Conservation (phyloP, 23 red algal species). For the Gracilaria gracilis region DNA sequence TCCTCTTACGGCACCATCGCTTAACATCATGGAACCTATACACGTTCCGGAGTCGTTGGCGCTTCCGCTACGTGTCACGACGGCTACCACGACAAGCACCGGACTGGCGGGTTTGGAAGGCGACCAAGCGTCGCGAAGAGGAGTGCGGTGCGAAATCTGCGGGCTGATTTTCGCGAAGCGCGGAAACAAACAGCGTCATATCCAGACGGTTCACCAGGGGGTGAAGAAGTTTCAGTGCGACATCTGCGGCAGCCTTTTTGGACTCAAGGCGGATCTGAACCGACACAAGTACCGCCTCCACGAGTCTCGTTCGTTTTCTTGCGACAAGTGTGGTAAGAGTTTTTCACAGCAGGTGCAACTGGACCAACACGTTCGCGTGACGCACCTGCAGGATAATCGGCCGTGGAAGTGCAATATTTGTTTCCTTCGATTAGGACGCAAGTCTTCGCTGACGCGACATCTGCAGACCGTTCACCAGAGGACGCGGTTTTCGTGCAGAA, state of each 20-base stretch:
- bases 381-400: constrained; percentile 44
- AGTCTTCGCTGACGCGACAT: constrained; percentile 58
- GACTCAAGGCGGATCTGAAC: constrained; percentile 60
- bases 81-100: not conserved
- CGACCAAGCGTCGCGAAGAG: constrained; percentile 4
- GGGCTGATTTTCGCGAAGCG: constrained; percentile 50
- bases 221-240: constrained; percentile 57
- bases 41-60: not conserved
- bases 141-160: constrained; percentile 43
- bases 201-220: constrained; percentile 54
- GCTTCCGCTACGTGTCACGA: not conserved
- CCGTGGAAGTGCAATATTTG: constrained; percentile 62
- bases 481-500: constrained; percentile 37
- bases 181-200: constrained; percentile 56
- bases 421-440: constrained; percentile 44
- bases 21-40: constrained; percentile 6
- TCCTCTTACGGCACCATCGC: not conserved
- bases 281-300: constrained; percentile 51
- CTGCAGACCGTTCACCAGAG: constrained; percentile 59
- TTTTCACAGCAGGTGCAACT: constrained; percentile 46
- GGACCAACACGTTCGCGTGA: constrained; percentile 46
- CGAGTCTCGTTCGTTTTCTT: constrained; percentile 40
- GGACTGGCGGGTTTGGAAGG: not conserved
- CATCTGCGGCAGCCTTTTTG: constrained; percentile 45
- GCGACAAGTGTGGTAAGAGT: constrained; percentile 56